Evolutionary conservation across 2,329 filamentous ascomycete genomes (phyloP), one percentile per base, ranked within the genome.

Genomic region (Ophiostoma pallidulum): DNA sequence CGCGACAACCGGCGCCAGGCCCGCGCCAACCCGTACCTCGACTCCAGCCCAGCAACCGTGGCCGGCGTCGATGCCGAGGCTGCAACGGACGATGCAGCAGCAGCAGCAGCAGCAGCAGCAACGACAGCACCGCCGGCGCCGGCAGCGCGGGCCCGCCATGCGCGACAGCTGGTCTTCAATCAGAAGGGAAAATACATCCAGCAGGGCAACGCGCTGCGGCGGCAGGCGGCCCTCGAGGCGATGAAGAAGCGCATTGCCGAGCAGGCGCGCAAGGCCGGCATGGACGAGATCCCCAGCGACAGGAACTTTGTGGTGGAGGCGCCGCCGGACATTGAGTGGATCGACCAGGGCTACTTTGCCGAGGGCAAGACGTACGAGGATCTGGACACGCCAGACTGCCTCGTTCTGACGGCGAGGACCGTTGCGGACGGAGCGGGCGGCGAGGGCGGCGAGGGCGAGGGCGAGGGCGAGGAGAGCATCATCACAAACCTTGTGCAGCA

Each of bases 161-260:
- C 87, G 10, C 81, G 86, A 51, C 81, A 86, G 54, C 73, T 98
- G 16, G 70, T 88, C 12, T 97, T 98, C 71, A 95, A 96, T 58
- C 82, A 90, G 57, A 94, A 94, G 64, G 92, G 92, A 45, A 97
- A 97, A 74, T 97, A 95, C 60, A 95, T 97, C 51, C 84, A 89
- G 54, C 91, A 97, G 66, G 92, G 86, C 8, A 91, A 87, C 62
- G 90, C 90, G 48, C 70, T 96, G 45, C 82, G 92, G 53, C 79
- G 88, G 51, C 90, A 96, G 66, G 88, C 84, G 36, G 84, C 85
- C 43, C 72, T 98, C 24, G 94, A 98, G 70, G 84, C 84, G 53
- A 91, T 98, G 81, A 97, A 97, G 67, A 90, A 84, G 70, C 78
- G 85, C 48, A 94, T 98, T 56, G 91, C 91, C 1, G 85, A 84